Evolutionary conservation across 148 eudicot genomes (phyloP), one percentile per base, ranked within the genome.

Genomic region (Chenopodium album): DNA sequence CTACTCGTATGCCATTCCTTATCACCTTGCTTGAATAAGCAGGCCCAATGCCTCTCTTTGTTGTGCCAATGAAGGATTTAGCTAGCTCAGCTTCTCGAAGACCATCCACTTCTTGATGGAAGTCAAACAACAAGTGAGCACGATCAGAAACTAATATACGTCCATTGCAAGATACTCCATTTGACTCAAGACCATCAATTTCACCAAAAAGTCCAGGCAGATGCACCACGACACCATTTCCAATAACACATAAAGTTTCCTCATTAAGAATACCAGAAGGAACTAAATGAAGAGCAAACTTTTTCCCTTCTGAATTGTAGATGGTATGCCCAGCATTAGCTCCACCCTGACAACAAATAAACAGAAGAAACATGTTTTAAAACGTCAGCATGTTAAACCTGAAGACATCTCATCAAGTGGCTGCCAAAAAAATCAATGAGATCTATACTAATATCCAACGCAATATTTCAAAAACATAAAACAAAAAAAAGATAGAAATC

Each of bases 291-390:
- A 95, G 97, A 48, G 97, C 93, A 89, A 96, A 96, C 87, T 96
- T 94, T 78, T 96, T 95, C 9, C 99, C 99, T 89, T 94, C 98
- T 4, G 95, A 84, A 72, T 92, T 92, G 87, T 96, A 96, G 72
- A 96, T 96, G 71, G 99, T 96, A 86, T 94, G 98, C 29, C 99
- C 97, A 52, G 99, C 99, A 85, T 96, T 96, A 78, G 99, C 95
- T 82, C 99, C 98, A 77, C 98, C 99, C 97, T 96, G 85, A 46
- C 70, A 85, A 68, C 34, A 76, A 80, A 74, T 41, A 22, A 67
- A 31, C 60, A 68, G 66, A 65, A 79, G 7, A 29, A 59, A 19
- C 31, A 77, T 20, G 28, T 62, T 62, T 50, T 3, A 9, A 50
- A 34, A 69, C 34, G 29, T 68, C 31, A 80, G 63, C n/a, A 70